These are phyloP conservation scores for Pisolithus albus DNA, from an alignment of 768 basidiomycete genomes.

Conservation along the genomic window DNA sequence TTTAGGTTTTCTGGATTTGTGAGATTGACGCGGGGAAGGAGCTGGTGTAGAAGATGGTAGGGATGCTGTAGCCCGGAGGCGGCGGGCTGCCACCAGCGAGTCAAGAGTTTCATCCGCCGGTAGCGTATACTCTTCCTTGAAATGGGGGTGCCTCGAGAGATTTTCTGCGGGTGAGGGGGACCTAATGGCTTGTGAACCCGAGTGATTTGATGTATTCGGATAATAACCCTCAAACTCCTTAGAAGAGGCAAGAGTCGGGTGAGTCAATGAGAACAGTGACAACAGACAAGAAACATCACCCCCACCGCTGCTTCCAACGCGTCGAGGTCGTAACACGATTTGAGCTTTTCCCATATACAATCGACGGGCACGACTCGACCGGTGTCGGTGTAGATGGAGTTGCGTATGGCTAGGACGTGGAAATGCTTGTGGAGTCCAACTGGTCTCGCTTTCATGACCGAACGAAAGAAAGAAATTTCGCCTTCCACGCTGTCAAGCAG, in stretches of 20 bases:
- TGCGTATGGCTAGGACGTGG: conserved; percentile 70
- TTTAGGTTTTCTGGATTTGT: conserved; percentile 33
- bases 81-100: conserved; percentile 51
- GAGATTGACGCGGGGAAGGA: conserved; percentile 40
- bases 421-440: conserved; percentile 81
- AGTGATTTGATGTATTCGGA: conserved; percentile 32
- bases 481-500: conserved; percentile 73
- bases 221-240: conserved; percentile 46
- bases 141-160: conserved; percentile 62
- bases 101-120: conserved; percentile 59
- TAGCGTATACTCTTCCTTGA: conserved; percentile 59
- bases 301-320: conserved; percentile 65
- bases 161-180: conserved; percentile 69
- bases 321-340: conserved; percentile 67
- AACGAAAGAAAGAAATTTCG: conserved; percentile 80
- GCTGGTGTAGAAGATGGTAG: conserved; percentile 47
- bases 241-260: not conserved
- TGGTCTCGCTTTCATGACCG: conserved; percentile 73
- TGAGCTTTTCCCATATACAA: conserved; percentile 71
- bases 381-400: conserved; percentile 65
- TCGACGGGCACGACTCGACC: conserved; percentile 51
- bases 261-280: conserved; percentile 5
- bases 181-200: conserved; percentile 43
- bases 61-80: conserved; percentile 59
- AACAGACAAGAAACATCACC: conserved; percentile 9